phyloP scores from a whole-genome alignment of 2,329 filamentous ascomycete species.

The Xylariaceae sp. region DNA sequence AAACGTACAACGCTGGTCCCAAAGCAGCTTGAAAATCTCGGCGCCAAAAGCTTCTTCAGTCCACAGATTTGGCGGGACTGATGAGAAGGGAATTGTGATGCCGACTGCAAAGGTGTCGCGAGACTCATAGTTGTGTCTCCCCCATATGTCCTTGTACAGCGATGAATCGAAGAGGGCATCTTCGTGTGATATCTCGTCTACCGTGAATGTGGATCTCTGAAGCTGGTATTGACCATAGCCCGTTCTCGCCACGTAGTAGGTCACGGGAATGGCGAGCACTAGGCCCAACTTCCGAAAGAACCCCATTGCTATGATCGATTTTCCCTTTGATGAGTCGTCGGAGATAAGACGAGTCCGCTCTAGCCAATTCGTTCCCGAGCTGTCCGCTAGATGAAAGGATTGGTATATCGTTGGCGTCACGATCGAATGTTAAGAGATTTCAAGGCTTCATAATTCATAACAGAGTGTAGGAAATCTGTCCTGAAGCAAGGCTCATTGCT shows the following conservation, averaged over 20 bases:
- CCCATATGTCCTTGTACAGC: slow-evolving; percentile 17
- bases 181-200: slow-evolving; percentile 16
- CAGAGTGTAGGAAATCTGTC: slow-evolving; percentile 17
- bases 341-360: not conserved
- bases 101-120: slow-evolving; percentile 17
- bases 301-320: slow-evolving; percentile 8
- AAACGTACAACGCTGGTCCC: slow-evolving; percentile 19
- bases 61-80: slow-evolving; percentile 7
- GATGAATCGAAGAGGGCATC: slow-evolving; percentile 18
- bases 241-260: slow-evolving; percentile 9
- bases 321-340: slow-evolving; percentile 1
- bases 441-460: slow-evolving; percentile 1
- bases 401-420: not conserved
- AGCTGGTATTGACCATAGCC: slow-evolving; percentile 18
- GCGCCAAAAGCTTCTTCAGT: slow-evolving; percentile 13
- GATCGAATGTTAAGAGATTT: not conserved
- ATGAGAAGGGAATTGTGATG: slow-evolving; percentile 12
- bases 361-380: not conserved
- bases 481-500: slow-evolving; percentile 10
- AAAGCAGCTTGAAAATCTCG: slow-evolving; percentile 19
- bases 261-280: slow-evolving; percentile 6
- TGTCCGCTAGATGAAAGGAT: not conserved
- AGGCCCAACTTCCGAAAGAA: slow-evolving; percentile 18
- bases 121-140: slow-evolving; percentile 16
- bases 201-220: slow-evolving; percentile 13